Percentiles rank a stretch among this genome's conserved stretches.
phyloP scores from a whole-genome alignment of 352 stramenopile genomes.

The Plasmopara viticola region DNA sequence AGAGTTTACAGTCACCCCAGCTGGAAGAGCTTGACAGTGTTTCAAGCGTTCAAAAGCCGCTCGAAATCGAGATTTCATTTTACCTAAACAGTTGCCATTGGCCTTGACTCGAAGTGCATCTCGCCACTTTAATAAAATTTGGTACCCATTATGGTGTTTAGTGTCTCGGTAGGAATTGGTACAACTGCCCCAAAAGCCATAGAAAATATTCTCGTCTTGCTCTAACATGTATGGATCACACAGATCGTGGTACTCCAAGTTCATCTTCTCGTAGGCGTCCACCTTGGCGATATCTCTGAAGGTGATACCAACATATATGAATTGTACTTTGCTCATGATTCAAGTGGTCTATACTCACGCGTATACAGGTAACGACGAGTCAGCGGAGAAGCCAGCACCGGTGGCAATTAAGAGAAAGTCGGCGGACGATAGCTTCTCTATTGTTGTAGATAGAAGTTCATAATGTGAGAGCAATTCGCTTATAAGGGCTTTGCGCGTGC shows the following conservation, averaged over 20 bases:
- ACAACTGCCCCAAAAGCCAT: slow-evolving; percentile 89
- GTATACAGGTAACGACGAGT: slow-evolving; percentile 87
- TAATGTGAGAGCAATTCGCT: slow-evolving; percentile 1
- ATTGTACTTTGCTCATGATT: slow-evolving; percentile 1
- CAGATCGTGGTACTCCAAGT: slow-evolving; percentile 85
- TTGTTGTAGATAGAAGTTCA: slow-evolving; percentile 1
- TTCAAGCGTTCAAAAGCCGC: slow-evolving; percentile 35
- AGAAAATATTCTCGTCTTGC: slow-evolving; percentile 81
- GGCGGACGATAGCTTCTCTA: slow-evolving; percentile 60
- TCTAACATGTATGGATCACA: slow-evolving; percentile 82
- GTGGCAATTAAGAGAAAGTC: slow-evolving; percentile 86
- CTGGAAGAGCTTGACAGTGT: slow-evolving; percentile 26
- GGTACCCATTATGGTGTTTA: slow-evolving; percentile 66
- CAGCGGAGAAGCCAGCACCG: slow-evolving; percentile 87
- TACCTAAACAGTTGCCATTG: slow-evolving; percentile 11
- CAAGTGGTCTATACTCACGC: slow-evolving; percentile 33
- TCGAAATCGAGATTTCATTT: slow-evolving; percentile 24
- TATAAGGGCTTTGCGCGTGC: neutral
- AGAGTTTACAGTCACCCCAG: slow-evolving; percentile 15
- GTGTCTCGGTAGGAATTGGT: slow-evolving; percentile 83
- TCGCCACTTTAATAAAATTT: slow-evolving; percentile 62
- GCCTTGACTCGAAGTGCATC: slow-evolving; percentile 15
- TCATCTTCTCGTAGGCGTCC: slow-evolving; percentile 66
- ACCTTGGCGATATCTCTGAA: slow-evolving; percentile 80
- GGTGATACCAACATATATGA: slow-evolving; percentile 1